phyloP scores from a whole-genome alignment of 169 alveolate genomes.

The Eimeria acervulina region DNA sequence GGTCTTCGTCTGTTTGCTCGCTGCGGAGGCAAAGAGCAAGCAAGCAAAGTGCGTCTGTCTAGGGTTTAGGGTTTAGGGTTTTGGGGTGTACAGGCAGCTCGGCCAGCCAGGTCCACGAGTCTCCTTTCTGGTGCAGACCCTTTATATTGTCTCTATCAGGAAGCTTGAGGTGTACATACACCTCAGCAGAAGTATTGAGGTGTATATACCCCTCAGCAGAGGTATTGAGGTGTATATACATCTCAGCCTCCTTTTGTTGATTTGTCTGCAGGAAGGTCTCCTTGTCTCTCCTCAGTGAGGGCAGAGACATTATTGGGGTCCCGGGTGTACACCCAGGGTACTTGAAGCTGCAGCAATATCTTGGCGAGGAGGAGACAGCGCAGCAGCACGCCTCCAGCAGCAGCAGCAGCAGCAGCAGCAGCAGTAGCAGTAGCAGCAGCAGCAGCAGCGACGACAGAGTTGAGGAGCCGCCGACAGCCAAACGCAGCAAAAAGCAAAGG shows the following conservation, averaged over 20 bases:
- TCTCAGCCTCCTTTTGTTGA: background rate
- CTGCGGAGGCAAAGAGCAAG: background rate
- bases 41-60: background rate
- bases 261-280: background rate
- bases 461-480: background rate
- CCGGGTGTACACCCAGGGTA: conserved; percentile 43
- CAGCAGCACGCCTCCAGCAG: background rate
- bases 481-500: background rate
- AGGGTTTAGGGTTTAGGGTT: background rate
- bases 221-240: background rate
- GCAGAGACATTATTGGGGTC: conserved; percentile 26
- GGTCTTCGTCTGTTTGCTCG: conserved; percentile 11
- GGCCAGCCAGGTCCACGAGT: too few relatives aligned
- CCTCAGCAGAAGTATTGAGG: background rate
- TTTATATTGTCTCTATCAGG: too few relatives aligned
- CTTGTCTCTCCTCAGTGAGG: background rate
- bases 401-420: conserved; percentile 30
- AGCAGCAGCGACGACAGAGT: background rate
- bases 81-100: too few relatives aligned
- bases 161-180: background rate
- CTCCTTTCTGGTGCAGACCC: too few relatives aligned
- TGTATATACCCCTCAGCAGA: background rate
- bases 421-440: background rate
- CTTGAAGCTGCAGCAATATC: background rate
- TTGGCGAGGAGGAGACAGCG: conserved; percentile 9